Evolutionary conservation across 352 stramenopile genomes (phyloP).

Genomic region (Globisporangium cederbergense): DNA sequence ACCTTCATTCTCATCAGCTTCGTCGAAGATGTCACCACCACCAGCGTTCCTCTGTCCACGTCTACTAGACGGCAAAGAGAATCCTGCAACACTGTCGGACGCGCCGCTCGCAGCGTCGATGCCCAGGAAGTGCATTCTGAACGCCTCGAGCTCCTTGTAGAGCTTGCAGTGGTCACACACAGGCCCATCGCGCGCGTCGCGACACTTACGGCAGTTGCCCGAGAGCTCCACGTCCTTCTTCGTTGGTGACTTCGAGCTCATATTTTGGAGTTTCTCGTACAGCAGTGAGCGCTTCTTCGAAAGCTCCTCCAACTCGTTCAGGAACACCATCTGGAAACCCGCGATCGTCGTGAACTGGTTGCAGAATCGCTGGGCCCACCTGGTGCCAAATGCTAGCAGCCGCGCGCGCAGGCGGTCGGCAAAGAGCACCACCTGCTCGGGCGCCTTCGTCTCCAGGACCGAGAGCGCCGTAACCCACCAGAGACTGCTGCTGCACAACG

Average conservation of each 20-base stretch:
- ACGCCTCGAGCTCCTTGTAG: constrained; percentile 60
- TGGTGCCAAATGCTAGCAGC: constrained; percentile 36
- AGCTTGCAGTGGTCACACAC: constrained; percentile 64
- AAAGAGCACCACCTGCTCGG: constrained; percentile 23
- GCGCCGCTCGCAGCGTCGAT: constrained; percentile 29
- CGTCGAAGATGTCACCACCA: not conserved
- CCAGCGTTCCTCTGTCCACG: not conserved
- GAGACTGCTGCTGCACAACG: constrained; percentile 34
- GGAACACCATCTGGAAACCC: constrained; percentile 47
- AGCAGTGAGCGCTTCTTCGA: constrained; percentile 30
- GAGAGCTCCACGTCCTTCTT: constrained; percentile 51
- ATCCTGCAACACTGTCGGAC: not conserved
- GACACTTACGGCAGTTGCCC: constrained; percentile 66
- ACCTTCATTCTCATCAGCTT: constrained; percentile 15
- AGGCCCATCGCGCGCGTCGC: constrained; percentile 48
- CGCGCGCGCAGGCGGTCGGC: constrained; percentile 44
- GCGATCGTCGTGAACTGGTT: constrained; percentile 36
- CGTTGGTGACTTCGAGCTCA: constrained; percentile 37
- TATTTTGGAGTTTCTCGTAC: constrained; percentile 28
- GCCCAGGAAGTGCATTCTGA: constrained; percentile 52
- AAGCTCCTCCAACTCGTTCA: constrained; percentile 46
- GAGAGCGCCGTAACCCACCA: constrained; percentile 54
- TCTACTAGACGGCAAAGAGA: not conserved
- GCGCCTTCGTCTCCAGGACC: constrained; percentile 24
- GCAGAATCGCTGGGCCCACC: constrained; percentile 45